A percentile compares a stretch with the other conserved stretches of the same genome.
These are phyloP conservation scores for Huntiella moniliformis DNA, from an alignment of 2,329 filamentous ascomycete genomes.

Conservation along the genomic window DNA sequence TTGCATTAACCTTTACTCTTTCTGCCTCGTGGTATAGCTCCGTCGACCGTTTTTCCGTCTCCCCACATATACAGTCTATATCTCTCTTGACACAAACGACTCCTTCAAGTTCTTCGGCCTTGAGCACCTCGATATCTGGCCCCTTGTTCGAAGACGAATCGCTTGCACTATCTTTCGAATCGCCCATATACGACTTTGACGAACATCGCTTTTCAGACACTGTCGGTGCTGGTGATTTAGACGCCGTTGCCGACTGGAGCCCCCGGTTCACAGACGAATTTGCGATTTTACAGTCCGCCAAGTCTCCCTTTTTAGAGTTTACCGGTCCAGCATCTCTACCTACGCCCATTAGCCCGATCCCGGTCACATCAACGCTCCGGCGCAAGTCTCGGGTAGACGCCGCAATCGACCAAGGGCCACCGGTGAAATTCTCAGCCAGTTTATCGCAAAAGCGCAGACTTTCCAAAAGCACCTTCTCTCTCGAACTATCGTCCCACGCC, in stretches of 20 bases:
- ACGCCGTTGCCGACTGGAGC: not conserved
- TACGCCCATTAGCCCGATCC: not conserved
- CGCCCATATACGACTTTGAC: not conserved
- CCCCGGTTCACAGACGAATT: slow-evolving; percentile 6
- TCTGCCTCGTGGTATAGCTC: too few relatives aligned
- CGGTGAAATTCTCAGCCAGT: slow-evolving; percentile 23
- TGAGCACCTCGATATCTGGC: not conserved
- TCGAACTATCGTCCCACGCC: slow-evolving; percentile 40
- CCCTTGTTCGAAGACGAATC: slow-evolving; percentile 4
- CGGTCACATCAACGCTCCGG: not conserved
- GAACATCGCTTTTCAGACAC: not conserved
- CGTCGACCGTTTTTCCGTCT: too few relatives aligned
- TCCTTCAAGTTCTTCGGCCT: not conserved
- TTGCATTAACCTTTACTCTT: too few relatives aligned
- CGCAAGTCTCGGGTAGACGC: too few relatives aligned
- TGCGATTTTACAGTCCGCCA: not conserved
- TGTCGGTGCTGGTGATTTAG: not conserved
- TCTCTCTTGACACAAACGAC: not conserved
- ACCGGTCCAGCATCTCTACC: not conserved
- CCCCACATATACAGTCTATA: too few relatives aligned
- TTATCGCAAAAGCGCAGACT: slow-evolving; percentile 7
- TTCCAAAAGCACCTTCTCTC: slow-evolving; percentile 21
- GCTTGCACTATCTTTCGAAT: not conserved
- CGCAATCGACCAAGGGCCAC: not conserved
- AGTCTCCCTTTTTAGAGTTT: slow-evolving; percentile 1